Evolutionary conservation across 805 yeast genomes (phyloP).

Genomic region (Kluyveromyces nonfermentans): DNA sequence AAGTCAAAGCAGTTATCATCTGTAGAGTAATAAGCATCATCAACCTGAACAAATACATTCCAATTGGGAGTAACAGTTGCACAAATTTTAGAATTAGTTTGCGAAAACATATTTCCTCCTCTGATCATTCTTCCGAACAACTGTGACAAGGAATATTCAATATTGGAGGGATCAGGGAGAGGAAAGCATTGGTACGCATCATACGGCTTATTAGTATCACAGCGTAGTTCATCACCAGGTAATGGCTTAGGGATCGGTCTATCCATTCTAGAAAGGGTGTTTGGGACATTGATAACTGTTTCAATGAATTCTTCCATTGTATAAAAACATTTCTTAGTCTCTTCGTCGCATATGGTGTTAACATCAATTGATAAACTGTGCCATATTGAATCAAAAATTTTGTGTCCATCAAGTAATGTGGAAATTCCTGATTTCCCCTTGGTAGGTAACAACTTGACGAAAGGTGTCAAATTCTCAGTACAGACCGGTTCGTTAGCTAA

Average conservation of each 20-base stretch:
- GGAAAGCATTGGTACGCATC: slow-evolving; percentile 77
- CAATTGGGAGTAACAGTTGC: slow-evolving; percentile 39
- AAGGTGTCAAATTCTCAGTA: slow-evolving; percentile 94
- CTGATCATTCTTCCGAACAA: slow-evolving; percentile 60
- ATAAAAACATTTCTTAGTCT: slow-evolving; percentile 34
- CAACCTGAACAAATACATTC: slow-evolving; percentile 32
- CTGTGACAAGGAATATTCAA: slow-evolving; percentile 46
- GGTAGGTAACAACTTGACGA: slow-evolving; percentile 80
- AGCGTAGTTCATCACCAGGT: slow-evolving; percentile 57
- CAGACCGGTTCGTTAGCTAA: slow-evolving; percentile 93
- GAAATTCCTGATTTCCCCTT: slow-evolving; percentile 86
- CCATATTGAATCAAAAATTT: slow-evolving; percentile 86
- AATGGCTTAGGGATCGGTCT: slow-evolving; percentile 77
- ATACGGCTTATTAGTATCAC: slow-evolving; percentile 55
- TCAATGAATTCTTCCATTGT: slow-evolving; percentile 59
- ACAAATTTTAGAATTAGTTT: slow-evolving; percentile 30
- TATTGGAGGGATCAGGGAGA: slow-evolving; percentile 37
- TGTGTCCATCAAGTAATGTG: slow-evolving; percentile 80
- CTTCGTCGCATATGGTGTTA: slow-evolving; percentile 40
- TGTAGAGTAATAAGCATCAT: slow-evolving; percentile 25
- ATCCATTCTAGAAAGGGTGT: slow-evolving; percentile 49
- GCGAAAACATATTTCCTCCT: slow-evolving; percentile 56
- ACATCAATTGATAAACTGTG: slow-evolving; percentile 87
- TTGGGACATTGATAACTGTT: slow-evolving; percentile 61
- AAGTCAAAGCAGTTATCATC: slow-evolving; percentile 32